Evolutionary conservation across 2,329 filamentous ascomycete genomes (phyloP).

Genomic region (Sclerotinia trifoliorum): DNA sequence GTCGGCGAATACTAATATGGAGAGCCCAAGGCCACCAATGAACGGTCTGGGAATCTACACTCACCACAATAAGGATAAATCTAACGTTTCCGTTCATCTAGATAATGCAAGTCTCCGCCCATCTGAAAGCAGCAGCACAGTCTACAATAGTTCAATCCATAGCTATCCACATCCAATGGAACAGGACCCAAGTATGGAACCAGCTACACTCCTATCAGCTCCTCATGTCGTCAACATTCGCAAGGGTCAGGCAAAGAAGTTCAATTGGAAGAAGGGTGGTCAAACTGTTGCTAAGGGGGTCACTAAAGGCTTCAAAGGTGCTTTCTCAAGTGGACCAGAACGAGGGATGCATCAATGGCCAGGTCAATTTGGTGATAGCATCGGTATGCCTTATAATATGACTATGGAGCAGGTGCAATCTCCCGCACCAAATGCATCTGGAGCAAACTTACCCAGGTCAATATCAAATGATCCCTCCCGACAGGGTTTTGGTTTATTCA

Average conservation of each 20-base stretch:
- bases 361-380: slow-evolving; percentile 59
- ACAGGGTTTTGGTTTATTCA: slow-evolving; percentile 65
- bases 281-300: slow-evolving; percentile 94
- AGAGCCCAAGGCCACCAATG: slow-evolving; percentile 44
- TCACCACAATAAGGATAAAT: slow-evolving; percentile 51
- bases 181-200: slow-evolving; percentile 38
- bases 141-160: slow-evolving; percentile 32
- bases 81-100: slow-evolving; percentile 36
- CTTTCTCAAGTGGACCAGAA: slow-evolving; percentile 63
- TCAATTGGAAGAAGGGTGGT: slow-evolving; percentile 97
- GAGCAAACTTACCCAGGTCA: slow-evolving; percentile 34
- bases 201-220: slow-evolving; percentile 43
- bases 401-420: slow-evolving; percentile 57
- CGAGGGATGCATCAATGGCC: slow-evolving; percentile 49
- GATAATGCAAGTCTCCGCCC: slow-evolving; percentile 44
- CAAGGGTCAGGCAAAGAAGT: slow-evolving; percentile 88
- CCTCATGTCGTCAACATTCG: slow-evolving; percentile 95
- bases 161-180: slow-evolving; percentile 40
- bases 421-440: slow-evolving; percentile 27
- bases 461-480: slow-evolving; percentile 35
- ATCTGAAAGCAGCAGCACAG: slow-evolving; percentile 42
- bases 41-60: slow-evolving; percentile 62
- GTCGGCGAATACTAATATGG: slow-evolving; percentile 59
- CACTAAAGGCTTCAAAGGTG: slow-evolving; percentile 89
- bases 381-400: slow-evolving; percentile 70